Base-by-base conservation (phyloP, 2,329 filamentous ascomycete species). In the Dactylellina haptotyla region DNA sequence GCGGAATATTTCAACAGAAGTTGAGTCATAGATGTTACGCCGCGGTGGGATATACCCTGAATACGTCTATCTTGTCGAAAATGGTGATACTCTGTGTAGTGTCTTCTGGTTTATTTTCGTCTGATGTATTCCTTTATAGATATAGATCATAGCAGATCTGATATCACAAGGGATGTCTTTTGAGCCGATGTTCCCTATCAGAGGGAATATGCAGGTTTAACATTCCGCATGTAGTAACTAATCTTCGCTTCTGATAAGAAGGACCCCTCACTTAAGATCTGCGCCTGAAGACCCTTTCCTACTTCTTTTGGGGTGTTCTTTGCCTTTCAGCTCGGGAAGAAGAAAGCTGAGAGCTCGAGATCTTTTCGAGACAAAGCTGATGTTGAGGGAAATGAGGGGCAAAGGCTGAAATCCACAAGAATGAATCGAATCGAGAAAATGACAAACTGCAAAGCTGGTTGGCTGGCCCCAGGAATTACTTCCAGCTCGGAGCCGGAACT, bases 371-470 rank as follows among this genome's bases (percentile, higher is more conserved):
- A n/a, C 37, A 41, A 12, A 41, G 18, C 14, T 41, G 37, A n/a
- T 5, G 18, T 41, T 41, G 4, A 41, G 18, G n/a, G 43, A 53
- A 32, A 3, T 3, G 48, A 32, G 48, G 16, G 30, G 16, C n/a
- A 30, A 57, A 43, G 56, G 28, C 12, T 23, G 14, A 56, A 30
- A n/a, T 16, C 25, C 18, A 46, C 26, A 16, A 14, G 14, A 25
- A 37, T 26, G 9, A 26, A 16, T n/a, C 14, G 37, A 39, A 39
- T 12, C 20, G 3, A 5, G 20, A 26, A 30, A 54, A 54, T 26
- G 20, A 12, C 18, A 53, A 57, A 14, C 51, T 66, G 62, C 62
- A 66, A 37, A 30, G 54, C 54, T 66, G 59, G 48, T 51, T 58
- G 53, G 53, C 18, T 51, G n/a, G 34, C 43, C 20, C 20, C 26